Base-by-base conservation (phyloP, 2,329 filamentous ascomycete genomes). In the Lecanicillium sp. region DNA sequence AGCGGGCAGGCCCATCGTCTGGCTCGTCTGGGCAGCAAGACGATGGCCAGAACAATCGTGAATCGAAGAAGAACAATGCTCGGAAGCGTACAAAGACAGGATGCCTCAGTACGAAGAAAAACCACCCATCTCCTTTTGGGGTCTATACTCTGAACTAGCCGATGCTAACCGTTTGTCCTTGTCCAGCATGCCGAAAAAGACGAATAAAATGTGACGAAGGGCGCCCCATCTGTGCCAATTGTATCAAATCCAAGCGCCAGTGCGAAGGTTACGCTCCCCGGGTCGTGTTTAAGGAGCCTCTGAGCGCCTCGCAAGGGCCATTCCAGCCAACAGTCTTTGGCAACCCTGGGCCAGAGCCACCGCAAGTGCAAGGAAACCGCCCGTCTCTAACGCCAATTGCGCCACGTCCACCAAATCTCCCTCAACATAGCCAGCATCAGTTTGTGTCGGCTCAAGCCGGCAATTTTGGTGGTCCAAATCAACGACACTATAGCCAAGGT, bases 141-240 rank as follows among this genome's bases (percentile, higher is more conserved):
- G 22, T 7, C 6, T 25, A 25, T 11, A 25, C 22, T 7, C 22
- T 25, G 22, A 25, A 6, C 11, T 25, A 25, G n/a, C 15, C 19
- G 7, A 38, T 25, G 40, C 39, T 29, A 16, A n/a, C n/a, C n/a
- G n/a, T n/a, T n/a, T n/a, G n/a, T n/a, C n/a, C n/a, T n/a, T n/a
- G n/a, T n/a, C 34, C 35, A 89, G 85, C 92, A 42, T 98, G 92
- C 63, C 83, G 92, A 46, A 90, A 85, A 63, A 82, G 92, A 38
- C 84, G 92, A 45, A 96, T 98, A 62, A 98, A 96, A 63, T 98
- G 92, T 60, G 92, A 92, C 45, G 92, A 96, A 59, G 85, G 87
- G 52, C 76, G 83, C 35, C 86, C 86, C 18, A 83, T 74, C 19
- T 92, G 86, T 62, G 79, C 73, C 53, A 94, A 94, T 54, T 94